Percentiles rank a stretch among this genome's conserved stretches.
Conservation (phyloP, 495 filamentous ascomycete species). For the Lentithecium fluviatile region DNA sequence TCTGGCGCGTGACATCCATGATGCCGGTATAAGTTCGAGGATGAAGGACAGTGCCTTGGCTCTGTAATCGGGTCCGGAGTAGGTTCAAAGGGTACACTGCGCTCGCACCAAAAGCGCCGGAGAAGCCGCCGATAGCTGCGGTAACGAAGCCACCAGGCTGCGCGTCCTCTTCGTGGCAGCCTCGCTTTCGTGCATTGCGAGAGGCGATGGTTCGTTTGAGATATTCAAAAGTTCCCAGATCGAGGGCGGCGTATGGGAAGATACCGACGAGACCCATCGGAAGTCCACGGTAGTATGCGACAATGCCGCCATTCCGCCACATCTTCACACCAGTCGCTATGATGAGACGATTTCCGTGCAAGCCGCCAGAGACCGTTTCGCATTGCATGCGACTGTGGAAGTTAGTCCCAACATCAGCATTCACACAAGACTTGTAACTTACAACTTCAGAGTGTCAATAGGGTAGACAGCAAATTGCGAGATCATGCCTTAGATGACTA, state of each 20-base stretch:
- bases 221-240: conserved; percentile 91
- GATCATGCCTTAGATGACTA: conserved; percentile 15
- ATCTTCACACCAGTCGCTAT: conserved; percentile 78
- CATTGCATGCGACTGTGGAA: conserved; percentile 77
- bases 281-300: conserved; percentile 85
- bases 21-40: conserved; percentile 88
- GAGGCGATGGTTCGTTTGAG: conserved; percentile 71
- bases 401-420: conserved; percentile 30
- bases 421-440: conserved; percentile 21
- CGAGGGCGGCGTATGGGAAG: conserved; percentile 97
- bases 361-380: conserved; percentile 81
- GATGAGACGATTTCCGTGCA: conserved; percentile 81
- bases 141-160: conserved; percentile 73
- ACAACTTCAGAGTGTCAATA: conserved; percentile 96
- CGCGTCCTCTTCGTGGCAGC: conserved; percentile 80
- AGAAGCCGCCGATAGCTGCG: conserved; percentile 80
- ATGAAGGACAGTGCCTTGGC: conserved; percentile 89
- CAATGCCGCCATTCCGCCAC: conserved; percentile 69
- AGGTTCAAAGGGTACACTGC: conserved; percentile 95
- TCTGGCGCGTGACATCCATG: conserved; percentile 78
- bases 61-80: conserved; percentile 87
- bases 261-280: conserved; percentile 91
- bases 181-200: conserved; percentile 65
- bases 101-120: conserved; percentile 89
- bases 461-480: conserved; percentile 86